A percentile compares a stretch with the other conserved stretches of the same genome.
These are phyloP conservation scores for Lactuca saligna DNA, from an alignment of 129 eudicot species.

Conservation along the genomic window DNA sequence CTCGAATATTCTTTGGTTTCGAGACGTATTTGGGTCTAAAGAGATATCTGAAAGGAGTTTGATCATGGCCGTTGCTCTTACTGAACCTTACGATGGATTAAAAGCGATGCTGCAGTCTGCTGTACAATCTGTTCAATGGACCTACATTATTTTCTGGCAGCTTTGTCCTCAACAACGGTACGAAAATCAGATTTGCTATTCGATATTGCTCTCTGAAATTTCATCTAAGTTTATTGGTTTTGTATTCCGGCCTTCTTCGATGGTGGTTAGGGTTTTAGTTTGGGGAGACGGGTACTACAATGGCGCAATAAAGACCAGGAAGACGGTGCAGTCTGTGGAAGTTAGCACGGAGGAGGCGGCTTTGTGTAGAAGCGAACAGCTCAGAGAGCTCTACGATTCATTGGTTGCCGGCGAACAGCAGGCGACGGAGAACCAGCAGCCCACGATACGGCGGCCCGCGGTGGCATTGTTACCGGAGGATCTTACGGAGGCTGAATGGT, in stretches of 20 bases:
- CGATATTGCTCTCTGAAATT: not conserved
- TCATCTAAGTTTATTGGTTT: not conserved
- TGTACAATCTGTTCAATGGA: slow-evolving; percentile 72
- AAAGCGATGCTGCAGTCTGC: slow-evolving; percentile 62
- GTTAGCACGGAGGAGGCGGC: slow-evolving; percentile 77
- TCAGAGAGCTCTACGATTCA: slow-evolving; percentile 72
- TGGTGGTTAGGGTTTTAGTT: slow-evolving; percentile 48
- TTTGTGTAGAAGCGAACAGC: slow-evolving; percentile 78
- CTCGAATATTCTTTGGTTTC: not conserved
- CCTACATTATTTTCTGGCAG: slow-evolving; percentile 82
- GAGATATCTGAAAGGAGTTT: not conserved
- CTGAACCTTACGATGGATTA: slow-evolving; percentile 28
- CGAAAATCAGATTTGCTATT: not conserved
- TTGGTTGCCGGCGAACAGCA: slow-evolving; percentile 56
- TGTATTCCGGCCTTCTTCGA: not conserved
- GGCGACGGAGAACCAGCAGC: slow-evolving; percentile 35
- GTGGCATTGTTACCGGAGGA: slow-evolving; percentile 93
- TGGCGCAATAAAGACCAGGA: slow-evolving; percentile 86
- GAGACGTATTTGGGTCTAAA: not conserved
- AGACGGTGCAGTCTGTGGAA: slow-evolving; percentile 70
- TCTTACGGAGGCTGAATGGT: slow-evolving; percentile 92
- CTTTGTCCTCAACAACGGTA: slow-evolving; percentile 69
- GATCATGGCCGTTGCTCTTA: slow-evolving; percentile 10
- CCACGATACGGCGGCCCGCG: slow-evolving; percentile 50
- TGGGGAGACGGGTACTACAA: slow-evolving; percentile 93